These are phyloP conservation scores for Cryomyces antarcticus DNA, from an alignment of 495 filamentous ascomycete genomes.

Conservation along the genomic window DNA sequence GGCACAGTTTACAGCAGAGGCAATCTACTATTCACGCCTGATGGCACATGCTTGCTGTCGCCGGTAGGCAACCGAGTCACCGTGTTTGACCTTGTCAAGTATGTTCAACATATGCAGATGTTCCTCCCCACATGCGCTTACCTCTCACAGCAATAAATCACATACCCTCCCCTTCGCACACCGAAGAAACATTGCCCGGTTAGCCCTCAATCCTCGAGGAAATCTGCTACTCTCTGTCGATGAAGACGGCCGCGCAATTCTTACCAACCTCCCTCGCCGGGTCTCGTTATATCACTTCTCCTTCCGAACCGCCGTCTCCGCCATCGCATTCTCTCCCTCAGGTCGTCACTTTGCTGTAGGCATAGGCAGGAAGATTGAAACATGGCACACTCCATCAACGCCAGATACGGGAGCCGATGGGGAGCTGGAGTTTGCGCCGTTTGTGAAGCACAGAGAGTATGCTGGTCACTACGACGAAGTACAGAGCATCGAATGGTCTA, in stretches of 20 bases:
- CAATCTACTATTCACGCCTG: slow-evolving; percentile 89
- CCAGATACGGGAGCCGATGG: slow-evolving; percentile 57
- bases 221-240: slow-evolving; percentile 84
- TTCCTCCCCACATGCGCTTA: too few relatives aligned
- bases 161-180: slow-evolving; percentile 88
- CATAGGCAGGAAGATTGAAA: slow-evolving; percentile 64
- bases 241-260: slow-evolving; percentile 80
- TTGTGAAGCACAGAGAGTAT: slow-evolving; percentile 69
- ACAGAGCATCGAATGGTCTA: slow-evolving; percentile 75
- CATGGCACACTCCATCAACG: slow-evolving; percentile 87
- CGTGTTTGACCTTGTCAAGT: slow-evolving; percentile 93
- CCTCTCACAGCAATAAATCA: slow-evolving; percentile 58
- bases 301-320: slow-evolving; percentile 62
- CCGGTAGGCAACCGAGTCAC: slow-evolving; percentile 92
- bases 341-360: slow-evolving; percentile 78
- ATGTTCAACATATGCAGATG: slow-evolving; percentile 14
- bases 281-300: slow-evolving; percentile 84
- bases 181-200: slow-evolving; percentile 72
- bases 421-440: slow-evolving; percentile 85
- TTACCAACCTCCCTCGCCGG: slow-evolving; percentile 71
- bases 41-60: slow-evolving; percentile 89
- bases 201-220: slow-evolving; percentile 72
- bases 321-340: slow-evolving; percentile 79
- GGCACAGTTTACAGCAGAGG: slow-evolving; percentile 95
- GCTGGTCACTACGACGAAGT: slow-evolving; percentile 76